Evolutionary conservation across 306 rosid species (phyloP), one percentile per base, ranked within the genome.

Genomic region (Vigna mungo): DNA sequence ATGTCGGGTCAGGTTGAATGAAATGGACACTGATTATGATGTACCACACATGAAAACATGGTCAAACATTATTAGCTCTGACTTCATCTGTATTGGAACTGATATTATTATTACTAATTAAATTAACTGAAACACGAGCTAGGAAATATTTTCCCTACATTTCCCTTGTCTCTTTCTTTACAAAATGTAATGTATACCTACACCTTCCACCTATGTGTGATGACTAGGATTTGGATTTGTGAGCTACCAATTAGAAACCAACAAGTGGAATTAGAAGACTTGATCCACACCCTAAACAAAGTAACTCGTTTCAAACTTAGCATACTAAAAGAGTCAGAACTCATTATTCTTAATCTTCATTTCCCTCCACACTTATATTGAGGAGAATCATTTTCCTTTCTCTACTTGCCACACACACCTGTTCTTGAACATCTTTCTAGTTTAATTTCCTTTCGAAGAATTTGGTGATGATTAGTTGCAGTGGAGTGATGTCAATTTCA

Each of bases 401-500:
- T 58, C 69, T 69, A 14, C 46, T 69, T 66, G 53, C n/a, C 71
- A 41, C 16, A 74, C 52, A 44, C 52, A 44, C 53, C 13, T 41
- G 44, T 55, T 44, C 73, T 76, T 77, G 39, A 30, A 0, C 15
- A 59, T 49, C 27, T 56, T 74, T 56, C 34, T 30, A 3, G 15
- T 75, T 49, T 75, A 81, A 15, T 63, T 14, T 23, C 23, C 71
- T 36, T 47, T 32, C 59, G 5, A 47, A 58, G 47, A 44, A 78
- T 8, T 3, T 18, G 0, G 5, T 30, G 58, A 52, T 71, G 44
- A 8, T 53, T 41, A 34, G 20, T 10, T 52, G 41, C n/a, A 23
- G 72, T 25, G 78, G 75, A 72, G 78, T 74, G 61, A 89, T 86
- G 92, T 76, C 43, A 65, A 18, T 81, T 72, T 79, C 93, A 60